Evolutionary conservation across 2,329 filamentous ascomycete genomes (phyloP).

Genomic region (Mycogone perniciosa): DNA sequence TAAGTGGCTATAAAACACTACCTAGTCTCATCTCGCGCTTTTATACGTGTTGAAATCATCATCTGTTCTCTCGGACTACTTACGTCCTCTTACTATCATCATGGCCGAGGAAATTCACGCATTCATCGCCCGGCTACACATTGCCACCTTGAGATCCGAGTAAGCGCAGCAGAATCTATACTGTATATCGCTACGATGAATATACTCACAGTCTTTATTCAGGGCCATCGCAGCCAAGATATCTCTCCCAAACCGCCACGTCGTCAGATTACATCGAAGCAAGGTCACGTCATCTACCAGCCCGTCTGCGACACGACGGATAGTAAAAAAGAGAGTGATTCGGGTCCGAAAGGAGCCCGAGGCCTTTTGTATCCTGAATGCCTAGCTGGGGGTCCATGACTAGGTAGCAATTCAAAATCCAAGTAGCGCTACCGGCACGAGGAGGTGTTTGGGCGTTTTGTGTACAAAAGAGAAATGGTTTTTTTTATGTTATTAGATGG

Average conservation of each 20-base stretch:
- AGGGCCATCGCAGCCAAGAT: not conserved
- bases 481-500: too few relatives aligned
- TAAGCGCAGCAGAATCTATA: slow-evolving; percentile 25
- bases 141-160: slow-evolving; percentile 42
- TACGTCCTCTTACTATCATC: slow-evolving; percentile 8
- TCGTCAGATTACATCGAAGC: slow-evolving; percentile 19
- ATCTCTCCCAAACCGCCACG: slow-evolving; percentile 4
- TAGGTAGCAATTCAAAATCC: not conserved
- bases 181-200: not conserved
- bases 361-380: not conserved
- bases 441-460: not conserved
- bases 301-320: slow-evolving; percentile 13
- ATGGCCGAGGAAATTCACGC: slow-evolving; percentile 37
- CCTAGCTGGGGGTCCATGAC: not conserved
- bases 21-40: not conserved
- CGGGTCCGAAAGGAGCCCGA: slow-evolving; percentile 11
- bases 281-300: slow-evolving; percentile 19
- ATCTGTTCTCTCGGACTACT: not conserved
- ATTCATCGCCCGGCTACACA: slow-evolving; percentile 39
- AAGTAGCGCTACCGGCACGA: not conserved
- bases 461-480: too few relatives aligned
- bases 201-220: not conserved
- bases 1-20: not conserved
- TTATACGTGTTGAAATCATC: not conserved
- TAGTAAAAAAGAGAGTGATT: slow-evolving; percentile 20